A percentile compares a stretch with the other conserved stretches of the same genome.
Conservation (phyloP, 169 alveolate species). For the Babesia bovis region DNA sequence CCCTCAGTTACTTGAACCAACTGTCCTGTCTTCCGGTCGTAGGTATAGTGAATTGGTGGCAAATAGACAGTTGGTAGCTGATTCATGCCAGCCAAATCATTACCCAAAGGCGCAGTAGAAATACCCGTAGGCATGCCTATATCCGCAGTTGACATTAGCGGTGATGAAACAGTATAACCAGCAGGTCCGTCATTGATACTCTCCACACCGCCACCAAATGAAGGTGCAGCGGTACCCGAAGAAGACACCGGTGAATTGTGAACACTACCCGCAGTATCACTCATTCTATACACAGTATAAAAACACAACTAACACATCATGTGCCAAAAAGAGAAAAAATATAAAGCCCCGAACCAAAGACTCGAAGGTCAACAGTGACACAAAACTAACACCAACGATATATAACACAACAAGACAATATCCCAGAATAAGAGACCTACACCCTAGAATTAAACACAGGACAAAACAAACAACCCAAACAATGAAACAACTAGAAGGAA, state of each 20-base stretch:
- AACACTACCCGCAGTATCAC: not conserved
- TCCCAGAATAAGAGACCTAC: not conserved
- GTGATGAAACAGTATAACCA: slow-evolving; percentile 20
- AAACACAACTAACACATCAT: not conserved
- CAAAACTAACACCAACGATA: too few relatives aligned
- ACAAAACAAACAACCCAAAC: not conserved
- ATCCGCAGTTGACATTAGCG: not conserved
- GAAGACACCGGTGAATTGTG: not conserved
- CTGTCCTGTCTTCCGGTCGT: slow-evolving; percentile 56
- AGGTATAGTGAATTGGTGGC: slow-evolving; percentile 63
- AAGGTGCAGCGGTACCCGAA: not conserved
- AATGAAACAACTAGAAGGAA: not conserved
- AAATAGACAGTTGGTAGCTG: slow-evolving; percentile 64
- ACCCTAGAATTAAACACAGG: too few relatives aligned
- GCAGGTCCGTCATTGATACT: not conserved
- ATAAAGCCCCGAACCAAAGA: too few relatives aligned
- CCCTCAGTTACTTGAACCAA: slow-evolving; percentile 36
- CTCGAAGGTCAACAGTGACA: too few relatives aligned
- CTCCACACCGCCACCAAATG: not conserved
- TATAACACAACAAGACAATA: slow-evolving; percentile 1
- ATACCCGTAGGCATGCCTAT: not conserved
- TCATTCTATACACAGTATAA: not conserved
- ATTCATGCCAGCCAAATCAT: slow-evolving; percentile 6
- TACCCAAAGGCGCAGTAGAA: not conserved
- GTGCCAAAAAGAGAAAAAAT: not conserved